These are phyloP conservation scores for Cardiospermum halicacabum DNA, from an alignment of 345 rosid species.

Conservation along the genomic window DNA sequence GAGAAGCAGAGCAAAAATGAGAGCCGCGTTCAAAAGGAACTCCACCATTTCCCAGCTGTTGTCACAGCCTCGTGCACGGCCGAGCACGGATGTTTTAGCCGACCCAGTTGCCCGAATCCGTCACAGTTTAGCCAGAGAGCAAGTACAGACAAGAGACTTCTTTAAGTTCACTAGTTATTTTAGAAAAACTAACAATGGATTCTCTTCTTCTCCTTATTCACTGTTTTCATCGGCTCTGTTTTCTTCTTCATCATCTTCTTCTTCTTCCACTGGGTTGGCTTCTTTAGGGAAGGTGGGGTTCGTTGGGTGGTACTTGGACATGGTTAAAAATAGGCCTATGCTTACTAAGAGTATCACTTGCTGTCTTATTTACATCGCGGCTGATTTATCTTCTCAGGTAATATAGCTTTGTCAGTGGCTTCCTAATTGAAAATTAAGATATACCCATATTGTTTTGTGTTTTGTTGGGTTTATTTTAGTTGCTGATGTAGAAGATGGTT, in stretches of 20 bases:
- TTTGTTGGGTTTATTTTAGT: slow-evolving; percentile 8
- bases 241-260: slow-evolving; percentile 24
- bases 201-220: slow-evolving; percentile 23
- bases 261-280: slow-evolving; percentile 13
- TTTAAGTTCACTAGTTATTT: slow-evolving; percentile 30
- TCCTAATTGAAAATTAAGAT: neutral
- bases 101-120: slow-evolving; percentile 24
- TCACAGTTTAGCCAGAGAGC: slow-evolving; percentile 18
- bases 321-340: slow-evolving; percentile 80
- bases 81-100: slow-evolving; percentile 9
- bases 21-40: slow-evolving; percentile 33
- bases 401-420: too few species aligned
- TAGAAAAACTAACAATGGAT: slow-evolving; percentile 27
- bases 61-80: slow-evolving; percentile 9
- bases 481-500: neutral
- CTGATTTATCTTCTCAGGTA: slow-evolving; percentile 95
- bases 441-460: neutral
- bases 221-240: slow-evolving; percentile 27
- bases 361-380: slow-evolving; percentile 68
- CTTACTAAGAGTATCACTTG: slow-evolving; percentile 70
- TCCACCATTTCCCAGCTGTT: slow-evolving; percentile 28
- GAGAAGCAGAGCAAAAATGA: slow-evolving; percentile 22
- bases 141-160: slow-evolving; percentile 41
- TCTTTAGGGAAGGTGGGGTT: slow-evolving; percentile 40
- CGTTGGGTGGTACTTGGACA: slow-evolving; percentile 76